Evolutionary conservation across 1,284 basidiomycete genomes (phyloP).

Genomic region (Gymnopus androsaceus): DNA sequence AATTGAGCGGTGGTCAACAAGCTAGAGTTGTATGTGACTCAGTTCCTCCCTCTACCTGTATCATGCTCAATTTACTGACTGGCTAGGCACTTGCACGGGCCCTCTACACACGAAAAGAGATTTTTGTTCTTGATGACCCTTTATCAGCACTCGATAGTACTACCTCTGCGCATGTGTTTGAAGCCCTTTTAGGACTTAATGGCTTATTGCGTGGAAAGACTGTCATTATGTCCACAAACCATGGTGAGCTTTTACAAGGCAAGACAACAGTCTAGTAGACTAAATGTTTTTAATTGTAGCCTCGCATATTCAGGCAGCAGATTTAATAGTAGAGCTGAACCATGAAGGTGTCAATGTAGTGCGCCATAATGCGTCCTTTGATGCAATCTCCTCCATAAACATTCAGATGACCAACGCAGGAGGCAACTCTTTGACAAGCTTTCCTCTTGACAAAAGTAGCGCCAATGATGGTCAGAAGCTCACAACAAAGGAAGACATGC

Average conservation of each 20-base stretch:
- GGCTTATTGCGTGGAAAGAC: neutral
- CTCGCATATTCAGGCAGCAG: too few species aligned
- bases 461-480: too few species aligned
- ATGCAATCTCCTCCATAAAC: too few species aligned
- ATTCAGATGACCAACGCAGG: too few species aligned
- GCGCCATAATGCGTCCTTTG: too few species aligned
- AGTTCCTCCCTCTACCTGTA: slow-evolving; percentile 1
- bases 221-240: neutral
- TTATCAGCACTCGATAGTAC: slow-evolving; percentile 57
- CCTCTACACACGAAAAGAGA: slow-evolving; percentile 66
- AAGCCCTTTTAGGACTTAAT: neutral
- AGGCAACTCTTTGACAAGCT: too few species aligned
- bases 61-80: slow-evolving; percentile 44
- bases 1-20: slow-evolving; percentile 67
- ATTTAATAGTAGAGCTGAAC: too few species aligned
- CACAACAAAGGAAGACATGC: too few species aligned
- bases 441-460: too few species aligned
- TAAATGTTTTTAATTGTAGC: too few species aligned
- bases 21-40: slow-evolving; percentile 43
- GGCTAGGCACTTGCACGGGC: slow-evolving; percentile 68
- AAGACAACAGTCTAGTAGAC: too few species aligned
- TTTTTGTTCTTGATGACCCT: slow-evolving; percentile 72
- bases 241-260: neutral
- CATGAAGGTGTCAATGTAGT: too few species aligned
- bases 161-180: neutral